These are phyloP conservation scores for Wallacemonas sp. DNA, from an alignment of 208 protist genomes.

Conservation along the genomic window DNA sequence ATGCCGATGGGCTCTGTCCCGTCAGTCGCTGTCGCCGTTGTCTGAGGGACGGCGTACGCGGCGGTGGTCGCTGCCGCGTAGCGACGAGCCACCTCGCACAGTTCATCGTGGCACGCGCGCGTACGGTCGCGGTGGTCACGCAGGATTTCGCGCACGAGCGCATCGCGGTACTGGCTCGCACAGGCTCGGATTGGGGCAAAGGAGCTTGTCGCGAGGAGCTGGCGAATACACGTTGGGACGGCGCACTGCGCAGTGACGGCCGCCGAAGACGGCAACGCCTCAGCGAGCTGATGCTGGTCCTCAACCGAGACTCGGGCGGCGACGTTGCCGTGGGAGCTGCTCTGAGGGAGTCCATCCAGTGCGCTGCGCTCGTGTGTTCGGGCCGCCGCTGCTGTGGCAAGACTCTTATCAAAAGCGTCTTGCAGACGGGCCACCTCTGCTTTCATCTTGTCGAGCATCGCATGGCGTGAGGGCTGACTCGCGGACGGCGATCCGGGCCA, in stretches of 20 bases:
- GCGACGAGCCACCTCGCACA: constrained; percentile 9
- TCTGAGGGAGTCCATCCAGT: background rate
- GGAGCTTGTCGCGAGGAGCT: constrained; percentile 44
- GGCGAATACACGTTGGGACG: constrained; percentile 41
- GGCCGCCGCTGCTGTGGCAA: background rate
- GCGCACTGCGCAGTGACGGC: constrained; percentile 11
- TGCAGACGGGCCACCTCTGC: constrained; percentile 22
- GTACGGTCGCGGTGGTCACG: constrained; percentile 4
- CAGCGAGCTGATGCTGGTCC: background rate
- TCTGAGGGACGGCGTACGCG: too few relatives aligned
- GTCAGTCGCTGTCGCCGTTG: background rate
- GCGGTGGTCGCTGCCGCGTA: too few relatives aligned
- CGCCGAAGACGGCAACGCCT: background rate
- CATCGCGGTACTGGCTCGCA: background rate
- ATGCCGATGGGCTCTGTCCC: background rate
- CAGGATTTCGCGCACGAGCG: constrained; percentile 2
- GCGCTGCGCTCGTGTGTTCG: background rate
- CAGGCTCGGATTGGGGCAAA: constrained; percentile 44
- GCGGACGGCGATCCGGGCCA: constrained; percentile 11
- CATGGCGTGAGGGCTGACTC: background rate
- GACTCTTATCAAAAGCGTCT: constrained; percentile 15
- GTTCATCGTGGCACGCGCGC: background rate
- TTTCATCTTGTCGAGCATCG: background rate
- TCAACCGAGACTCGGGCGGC: background rate
- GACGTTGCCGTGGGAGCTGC: background rate